Base-by-base conservation (phyloP, 2,329 filamentous ascomycete genomes). In the Aspergillus ochraceoroseus region DNA sequence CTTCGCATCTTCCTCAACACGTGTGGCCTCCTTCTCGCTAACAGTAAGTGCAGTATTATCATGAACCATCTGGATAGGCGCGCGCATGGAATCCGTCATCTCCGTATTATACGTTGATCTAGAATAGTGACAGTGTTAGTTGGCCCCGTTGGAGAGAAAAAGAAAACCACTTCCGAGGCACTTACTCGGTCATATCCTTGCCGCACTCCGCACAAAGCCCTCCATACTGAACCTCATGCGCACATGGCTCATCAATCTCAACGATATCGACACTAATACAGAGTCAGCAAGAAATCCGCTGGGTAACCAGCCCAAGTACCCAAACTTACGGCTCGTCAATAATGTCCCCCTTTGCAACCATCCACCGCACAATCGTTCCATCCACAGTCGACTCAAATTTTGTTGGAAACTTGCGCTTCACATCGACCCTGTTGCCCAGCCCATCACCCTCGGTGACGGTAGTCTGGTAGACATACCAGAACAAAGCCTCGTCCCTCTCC, bases 51-150 rank as follows among this genome's bases (percentile, higher is more conserved):
- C 80, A 2, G 85, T 86, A 59, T 94, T 89, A 63, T 94, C 87
- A 67, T 98, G 92, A 18, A 86, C 83, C 80, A 95, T 94, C 67
- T 90, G 90, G 64, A 98, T 90, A 44, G 85, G 87, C 36, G 92
- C 92, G 53, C 90, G 87, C 48, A 85, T 80, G 2, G 85, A 84
- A 62, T 94, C 87, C 53, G 79, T 77, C 32, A 80, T 72, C 48
- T 89, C 83, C 44, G 82, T 87, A 40, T 87, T 87, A 77, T 87
- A 95, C 63, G 82, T 85, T 54, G 82, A 77, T 57, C 69, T 71
- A 45, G 34, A 12, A 37, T 26, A 35, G 41, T 32, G 28, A 36
- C 26, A n/a, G 5, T 18, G 2, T 17, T 2, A 8, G 12, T 8
- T 11, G 6, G 14, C 2, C 15, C n/a, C 12, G 12, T 27, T 31